Conservation (phyloP, 192 early-diverging fungal species). For the Coemansia sp. region DNA sequence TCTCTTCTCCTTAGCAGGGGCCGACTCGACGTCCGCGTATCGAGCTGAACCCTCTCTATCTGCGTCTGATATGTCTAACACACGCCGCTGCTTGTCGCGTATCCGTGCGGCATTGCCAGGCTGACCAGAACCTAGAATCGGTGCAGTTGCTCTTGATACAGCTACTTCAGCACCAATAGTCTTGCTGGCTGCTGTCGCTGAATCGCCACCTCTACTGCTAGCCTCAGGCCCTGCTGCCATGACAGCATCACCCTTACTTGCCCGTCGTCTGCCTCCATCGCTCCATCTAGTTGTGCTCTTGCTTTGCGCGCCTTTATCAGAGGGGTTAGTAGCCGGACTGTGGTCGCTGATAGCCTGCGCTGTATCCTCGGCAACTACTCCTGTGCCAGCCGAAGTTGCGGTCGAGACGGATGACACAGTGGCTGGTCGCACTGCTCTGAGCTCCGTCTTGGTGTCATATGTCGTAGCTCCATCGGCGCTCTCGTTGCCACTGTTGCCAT, state of each 20-base stretch:
- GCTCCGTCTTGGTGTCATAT: not conserved
- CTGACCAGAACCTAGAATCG: not conserved
- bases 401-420: not conserved
- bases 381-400: not conserved
- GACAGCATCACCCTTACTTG: not conserved
- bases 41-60: slow-evolving; percentile 24
- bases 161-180: not conserved
- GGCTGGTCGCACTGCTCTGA: not conserved
- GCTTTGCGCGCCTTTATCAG: not conserved
- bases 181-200: not conserved
- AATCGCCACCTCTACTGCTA: not conserved
- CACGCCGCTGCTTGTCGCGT: slow-evolving; percentile 22
- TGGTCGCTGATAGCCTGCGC: not conserved
- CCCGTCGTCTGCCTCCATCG: not conserved
- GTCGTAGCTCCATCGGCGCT: slow-evolving; percentile 16
- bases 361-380: not conserved
- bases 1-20: slow-evolving; percentile 27
- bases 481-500: slow-evolving; percentile 38
- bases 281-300: not conserved
- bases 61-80: slow-evolving; percentile 13
- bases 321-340: not conserved
- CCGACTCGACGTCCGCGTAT: slow-evolving; percentile 27
- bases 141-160: not conserved
- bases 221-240: not conserved
- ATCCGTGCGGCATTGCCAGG: not conserved